These are phyloP conservation scores for Suillus subalutaceus DNA, from an alignment of 768 basidiomycete species.

Conservation along the genomic window DNA sequence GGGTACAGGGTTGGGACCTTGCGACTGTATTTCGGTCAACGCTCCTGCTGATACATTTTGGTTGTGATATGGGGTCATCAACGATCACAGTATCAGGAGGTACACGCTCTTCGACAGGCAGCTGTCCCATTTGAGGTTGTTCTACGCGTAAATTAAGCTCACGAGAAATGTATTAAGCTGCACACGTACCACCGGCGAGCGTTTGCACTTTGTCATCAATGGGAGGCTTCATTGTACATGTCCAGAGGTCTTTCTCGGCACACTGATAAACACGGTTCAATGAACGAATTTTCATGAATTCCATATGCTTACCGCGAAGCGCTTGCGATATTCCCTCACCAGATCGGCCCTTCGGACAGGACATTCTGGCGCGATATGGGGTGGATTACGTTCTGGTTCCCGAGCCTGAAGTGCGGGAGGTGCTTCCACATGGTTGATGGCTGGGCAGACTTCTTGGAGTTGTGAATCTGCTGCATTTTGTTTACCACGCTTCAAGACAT, in stretches of 20 bases:
- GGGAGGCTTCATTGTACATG: background rate
- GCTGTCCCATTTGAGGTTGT: background rate
- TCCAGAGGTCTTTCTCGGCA: background rate
- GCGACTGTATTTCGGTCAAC: background rate
- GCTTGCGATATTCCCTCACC: slow-evolving; percentile 1
- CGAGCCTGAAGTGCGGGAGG: slow-evolving; percentile 13
- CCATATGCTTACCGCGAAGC: background rate
- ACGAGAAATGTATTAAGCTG: background rate
- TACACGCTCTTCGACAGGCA: slow-evolving; percentile 9
- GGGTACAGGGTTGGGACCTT: slow-evolving; percentile 4
- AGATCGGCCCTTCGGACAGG: background rate
- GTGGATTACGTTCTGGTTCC: background rate
- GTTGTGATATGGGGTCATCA: background rate
- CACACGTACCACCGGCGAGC: background rate
- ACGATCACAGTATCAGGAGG: background rate
- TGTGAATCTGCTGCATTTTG: slow-evolving; percentile 24
- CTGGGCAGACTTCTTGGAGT: slow-evolving; percentile 5
- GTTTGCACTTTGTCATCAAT: background rate
- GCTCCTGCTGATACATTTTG: background rate
- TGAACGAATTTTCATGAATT: background rate
- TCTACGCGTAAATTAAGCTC: background rate
- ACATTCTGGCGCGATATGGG: background rate
- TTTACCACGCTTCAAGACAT: slow-evolving; percentile 50
- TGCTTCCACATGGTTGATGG: slow-evolving; percentile 8
- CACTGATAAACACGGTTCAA: background rate